Percentiles rank a stretch among this genome's conserved stretches.
Conservation (phyloP, 2,329 filamentous ascomycete species). For the Trichoderma koningiopsis region DNA sequence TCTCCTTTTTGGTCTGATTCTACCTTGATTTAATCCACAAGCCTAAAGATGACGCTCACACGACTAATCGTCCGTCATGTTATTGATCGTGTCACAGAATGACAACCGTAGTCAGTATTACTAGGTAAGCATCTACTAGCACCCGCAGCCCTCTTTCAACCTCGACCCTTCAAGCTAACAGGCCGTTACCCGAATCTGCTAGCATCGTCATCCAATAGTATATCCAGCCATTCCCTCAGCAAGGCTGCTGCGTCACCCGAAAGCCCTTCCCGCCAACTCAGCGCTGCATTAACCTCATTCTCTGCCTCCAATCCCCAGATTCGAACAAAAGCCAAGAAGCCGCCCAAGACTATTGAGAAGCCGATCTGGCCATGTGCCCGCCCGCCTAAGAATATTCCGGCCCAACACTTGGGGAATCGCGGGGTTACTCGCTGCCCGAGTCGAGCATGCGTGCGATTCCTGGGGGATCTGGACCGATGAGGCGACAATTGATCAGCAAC, state of each 20-base stretch:
- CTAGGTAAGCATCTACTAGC: neutral
- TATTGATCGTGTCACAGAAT: constrained; percentile 6
- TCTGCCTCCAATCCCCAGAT: neutral
- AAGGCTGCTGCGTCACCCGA: constrained; percentile 6
- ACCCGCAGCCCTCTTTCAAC: constrained; percentile 3
- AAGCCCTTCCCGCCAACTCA: constrained; percentile 2
- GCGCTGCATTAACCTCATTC: neutral
- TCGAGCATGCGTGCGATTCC: neutral
- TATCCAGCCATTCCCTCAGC: neutral
- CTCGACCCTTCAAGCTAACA: neutral
- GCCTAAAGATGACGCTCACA: neutral
- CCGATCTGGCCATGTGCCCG: neutral
- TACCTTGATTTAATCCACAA: neutral
- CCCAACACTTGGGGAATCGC: constrained; percentile 8
- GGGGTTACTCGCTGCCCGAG: constrained; percentile 17
- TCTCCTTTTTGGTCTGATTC: neutral
- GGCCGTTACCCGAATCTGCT: neutral
- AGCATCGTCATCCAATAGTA: constrained; percentile 11
- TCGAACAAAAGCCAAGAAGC: constrained; percentile 4
- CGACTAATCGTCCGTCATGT: neutral
- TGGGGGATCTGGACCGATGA: constrained; percentile 3
- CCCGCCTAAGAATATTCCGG: constrained; percentile 1
- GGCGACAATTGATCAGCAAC: constrained; percentile 13
- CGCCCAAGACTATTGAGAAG: constrained; percentile 1
- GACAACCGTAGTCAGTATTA: neutral